Evolutionary conservation across 345 rosid species (phyloP).

Genomic region (Dovyalis caffra): DNA sequence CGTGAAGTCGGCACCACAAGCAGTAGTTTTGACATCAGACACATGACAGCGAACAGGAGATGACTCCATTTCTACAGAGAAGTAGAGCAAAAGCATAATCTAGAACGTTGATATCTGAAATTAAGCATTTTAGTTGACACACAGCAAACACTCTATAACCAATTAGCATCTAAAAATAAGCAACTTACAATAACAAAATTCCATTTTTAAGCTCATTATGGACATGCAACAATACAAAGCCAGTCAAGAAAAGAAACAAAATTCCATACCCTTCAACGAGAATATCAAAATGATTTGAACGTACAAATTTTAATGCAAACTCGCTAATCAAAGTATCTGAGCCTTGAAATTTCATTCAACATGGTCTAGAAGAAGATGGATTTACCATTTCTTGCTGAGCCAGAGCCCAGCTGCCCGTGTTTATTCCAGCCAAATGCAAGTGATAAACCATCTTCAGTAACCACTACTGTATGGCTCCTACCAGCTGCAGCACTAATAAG

Average conservation of each 20-base stretch:
- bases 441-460: conserved; percentile 73
- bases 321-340: not conserved
- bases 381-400: conserved; percentile 72
- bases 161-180: not conserved
- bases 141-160: not conserved
- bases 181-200: not conserved
- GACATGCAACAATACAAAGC: conserved; percentile 1
- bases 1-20: conserved; percentile 94
- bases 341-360: not conserved
- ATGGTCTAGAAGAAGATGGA: conserved; percentile 7
- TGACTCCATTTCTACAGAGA: conserved; percentile 59
- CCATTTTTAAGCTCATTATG: not conserved
- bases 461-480: conserved; percentile 76
- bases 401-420: conserved; percentile 92
- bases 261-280: not conserved
- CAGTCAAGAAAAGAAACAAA: not conserved
- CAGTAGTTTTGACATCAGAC: conserved; percentile 68
- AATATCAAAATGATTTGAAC: not conserved
- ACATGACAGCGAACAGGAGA: conserved; percentile 81
- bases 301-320: not conserved
- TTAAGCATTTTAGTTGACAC: not conserved
- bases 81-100: not conserved
- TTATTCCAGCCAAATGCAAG: conserved; percentile 97
- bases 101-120: not conserved
- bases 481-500: conserved; percentile 74